Base-by-base conservation (phyloP, 2,329 filamentous ascomycete genomes). In the Orbilia ellipsospora region DNA sequence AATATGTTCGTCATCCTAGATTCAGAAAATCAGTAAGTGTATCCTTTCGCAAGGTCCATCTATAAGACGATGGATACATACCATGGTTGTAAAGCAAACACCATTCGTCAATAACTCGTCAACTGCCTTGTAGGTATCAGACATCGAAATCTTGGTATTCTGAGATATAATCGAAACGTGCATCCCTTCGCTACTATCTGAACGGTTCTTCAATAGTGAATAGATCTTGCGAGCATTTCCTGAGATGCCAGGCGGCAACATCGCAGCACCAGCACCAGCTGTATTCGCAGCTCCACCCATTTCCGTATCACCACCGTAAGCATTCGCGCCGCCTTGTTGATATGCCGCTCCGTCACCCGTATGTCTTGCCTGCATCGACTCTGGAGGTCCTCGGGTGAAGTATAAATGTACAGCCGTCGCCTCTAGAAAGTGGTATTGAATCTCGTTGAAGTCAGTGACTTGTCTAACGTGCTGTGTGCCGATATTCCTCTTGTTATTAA, bases 351-450 rank as follows among this genome's bases (percentile, higher is more conserved):
- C 81, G 42, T 83, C 82, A 40, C 80, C 84, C 20, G 63, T 75
- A 62, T 73, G 78, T 79, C 28, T 59, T 26, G 51, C 63, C 74
- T 77, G 48, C 73, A 79, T 67, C 79, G 73, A 31, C 82, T 68
- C 84, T 1, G 83, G 85, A 2, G 89, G 87, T 0, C 93, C 94
- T 52, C 89, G 88, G 13, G 90, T 92, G 82, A 93, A 91, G 83
- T 90, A 90, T 60, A 99, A 85, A 84, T 99, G 95, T 59, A 96
- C 91, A 70, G 91, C 92, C 4, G 93, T 92, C 26, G 93, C 90
- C 84, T 99, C 94, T 63, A 99, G 88, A 78, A 97, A 84, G 83
- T 98, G 95, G 82, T 93, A 96, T 81, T 90, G 91, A 82, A 98
- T 88, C 86, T 99, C 95, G 84, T 99, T 97, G 84, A 90, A 90